phyloP scores from a whole-genome alignment of 805 yeast species.

The Phaffomyces opuntiae region DNA sequence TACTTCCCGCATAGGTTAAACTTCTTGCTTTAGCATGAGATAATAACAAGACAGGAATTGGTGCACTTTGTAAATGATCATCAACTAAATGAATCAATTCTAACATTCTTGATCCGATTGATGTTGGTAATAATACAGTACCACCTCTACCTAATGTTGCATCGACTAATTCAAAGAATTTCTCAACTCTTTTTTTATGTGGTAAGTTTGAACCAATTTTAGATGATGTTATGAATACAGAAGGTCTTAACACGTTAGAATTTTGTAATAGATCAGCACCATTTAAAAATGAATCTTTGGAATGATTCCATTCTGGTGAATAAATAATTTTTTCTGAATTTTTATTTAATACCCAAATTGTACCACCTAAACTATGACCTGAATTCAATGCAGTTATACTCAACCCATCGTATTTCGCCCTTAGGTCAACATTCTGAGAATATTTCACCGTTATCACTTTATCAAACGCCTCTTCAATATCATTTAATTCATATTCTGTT shows the following conservation, averaged over 20 bases:
- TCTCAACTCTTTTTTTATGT: constrained; percentile 56
- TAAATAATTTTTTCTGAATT: constrained; percentile 76
- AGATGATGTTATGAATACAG: constrained; percentile 72
- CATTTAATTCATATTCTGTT: constrained; percentile 56
- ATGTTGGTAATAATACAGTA: constrained; percentile 75
- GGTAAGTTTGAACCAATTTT: constrained; percentile 59
- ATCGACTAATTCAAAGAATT: constrained; percentile 54
- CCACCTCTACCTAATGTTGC: constrained; percentile 70
- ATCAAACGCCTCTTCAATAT: constrained; percentile 78
- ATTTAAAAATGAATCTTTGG: constrained; percentile 76
- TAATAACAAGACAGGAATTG: constrained; percentile 67
- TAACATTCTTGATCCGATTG: constrained; percentile 72
- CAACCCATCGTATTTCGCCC: constrained; percentile 53
- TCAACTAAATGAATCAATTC: constrained; percentile 75
- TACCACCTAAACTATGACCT: constrained; percentile 92
- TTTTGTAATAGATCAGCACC: constrained; percentile 58
- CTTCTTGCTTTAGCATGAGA: constrained; percentile 75
- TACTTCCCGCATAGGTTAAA: constrained; percentile 74
- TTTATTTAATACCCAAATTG: constrained; percentile 73
- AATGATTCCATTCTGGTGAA: constrained; percentile 93
- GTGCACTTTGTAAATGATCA: constrained; percentile 40
- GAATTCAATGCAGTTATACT: constrained; percentile 78
- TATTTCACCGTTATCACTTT: constrained; percentile 62
- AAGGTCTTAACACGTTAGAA: constrained; percentile 68
- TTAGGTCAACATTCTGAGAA: constrained; percentile 62